Base-by-base conservation (phyloP, 805 yeast genomes). In the Candida ovalis region DNA sequence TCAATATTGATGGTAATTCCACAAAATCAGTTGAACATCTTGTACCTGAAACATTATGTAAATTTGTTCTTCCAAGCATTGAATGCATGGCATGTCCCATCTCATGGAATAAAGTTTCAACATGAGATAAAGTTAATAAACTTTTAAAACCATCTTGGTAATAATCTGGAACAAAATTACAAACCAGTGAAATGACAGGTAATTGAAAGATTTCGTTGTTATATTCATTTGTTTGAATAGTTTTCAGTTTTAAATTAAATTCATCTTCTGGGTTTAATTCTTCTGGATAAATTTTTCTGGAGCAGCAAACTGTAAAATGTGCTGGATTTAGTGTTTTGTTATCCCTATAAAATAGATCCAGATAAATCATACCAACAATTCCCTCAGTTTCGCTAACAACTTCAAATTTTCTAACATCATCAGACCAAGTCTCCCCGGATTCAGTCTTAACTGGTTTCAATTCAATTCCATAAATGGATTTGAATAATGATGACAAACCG, bases 1-100 rank as follows among this genome's bases (percentile, higher is more conserved):
- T 92, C 47, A 94, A 66, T n/a, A 94, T 92, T 13, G 97, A 89
- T 1, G 99, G 99, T 40, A 94, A 70, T 66, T 94, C 99, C 17
- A 94, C 99, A 69, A 94, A 94, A 65, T 94, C 99, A 0, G 98
- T 88, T 4, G 88, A 86, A 64, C 98, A 92, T 50, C 99, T 76
- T 0, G 99, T 94, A 3, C 99, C 99, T 30, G 95, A 84, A 8
- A 92, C 85, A 63, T 90, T 94, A 63, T 94, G 99, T 45, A 92
- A 69, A 39, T 84, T 75, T 0, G 99, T 94, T 52, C 92, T 77
- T 0, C 98, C 99, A 19, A 94, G 70, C 96, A 94, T 92, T 2
- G 97, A 88, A 65, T 94, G 99, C 80, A 94, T 86, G 1, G 98
- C 98, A 67, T 94, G 99, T 0, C 99, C 99, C 96, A 94, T 90